Evolutionary conservation across 176 grass and related monocot species (phyloP).

Genomic region (Puya raimondii): DNA sequence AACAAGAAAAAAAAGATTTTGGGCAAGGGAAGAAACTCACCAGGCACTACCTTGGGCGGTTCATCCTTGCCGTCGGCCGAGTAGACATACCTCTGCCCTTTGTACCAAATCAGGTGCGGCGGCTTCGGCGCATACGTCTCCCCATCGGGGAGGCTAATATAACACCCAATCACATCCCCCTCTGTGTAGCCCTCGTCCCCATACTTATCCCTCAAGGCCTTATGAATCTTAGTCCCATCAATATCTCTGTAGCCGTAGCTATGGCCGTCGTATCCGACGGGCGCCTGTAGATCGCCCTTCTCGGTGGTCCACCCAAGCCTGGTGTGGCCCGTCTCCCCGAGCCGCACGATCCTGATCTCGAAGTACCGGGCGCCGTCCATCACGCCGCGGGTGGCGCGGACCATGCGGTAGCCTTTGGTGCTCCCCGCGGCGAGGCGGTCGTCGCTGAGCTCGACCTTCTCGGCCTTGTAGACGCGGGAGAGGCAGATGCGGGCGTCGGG

Average conservation of each 20-base stretch:
- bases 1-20: neutral
- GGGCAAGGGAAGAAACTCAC: slow-evolving; percentile 30
- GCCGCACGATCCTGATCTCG: slow-evolving; percentile 53
- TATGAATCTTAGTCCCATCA: slow-evolving; percentile 73
- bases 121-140: slow-evolving; percentile 64
- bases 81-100: slow-evolving; percentile 60
- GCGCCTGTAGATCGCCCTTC: slow-evolving; percentile 80
- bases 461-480: slow-evolving; percentile 72
- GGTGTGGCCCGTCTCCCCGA: slow-evolving; percentile 53
- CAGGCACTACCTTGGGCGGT: slow-evolving; percentile 49
- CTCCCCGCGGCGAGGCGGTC: slow-evolving; percentile 62
- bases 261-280: slow-evolving; percentile 59
- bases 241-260: slow-evolving; percentile 72
- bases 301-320: slow-evolving; percentile 83
- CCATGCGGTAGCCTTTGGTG: slow-evolving; percentile 89
- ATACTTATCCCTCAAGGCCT: slow-evolving; percentile 64
- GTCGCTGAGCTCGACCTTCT: slow-evolving; percentile 62
- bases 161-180: slow-evolving; percentile 82
- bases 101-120: slow-evolving; percentile 60
- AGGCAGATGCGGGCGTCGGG: slow-evolving; percentile 51
- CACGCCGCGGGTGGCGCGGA: slow-evolving; percentile 73
- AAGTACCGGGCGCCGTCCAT: slow-evolving; percentile 74
- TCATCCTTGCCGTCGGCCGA: slow-evolving; percentile 60
- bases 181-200: slow-evolving; percentile 46
- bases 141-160: slow-evolving; percentile 75